These are phyloP conservation scores for Phytopythium kandeliae DNA, from an alignment of 352 stramenopile species.

Conservation along the genomic window DNA sequence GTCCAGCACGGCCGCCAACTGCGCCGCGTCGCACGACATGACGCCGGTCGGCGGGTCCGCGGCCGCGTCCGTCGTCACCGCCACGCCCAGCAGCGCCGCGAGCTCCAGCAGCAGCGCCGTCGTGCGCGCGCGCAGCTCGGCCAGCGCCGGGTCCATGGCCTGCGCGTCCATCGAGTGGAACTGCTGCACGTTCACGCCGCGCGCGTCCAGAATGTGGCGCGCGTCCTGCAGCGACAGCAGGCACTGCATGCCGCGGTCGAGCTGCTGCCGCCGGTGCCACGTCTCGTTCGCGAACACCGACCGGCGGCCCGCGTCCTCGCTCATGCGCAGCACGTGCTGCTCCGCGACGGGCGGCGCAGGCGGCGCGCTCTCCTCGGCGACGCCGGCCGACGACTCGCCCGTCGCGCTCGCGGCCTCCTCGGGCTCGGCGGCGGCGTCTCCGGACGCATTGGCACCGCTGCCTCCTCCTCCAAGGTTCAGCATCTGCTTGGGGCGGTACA, in stretches of 20 bases:
- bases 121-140: slow-evolving; percentile 58
- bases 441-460: slow-evolving; percentile 8
- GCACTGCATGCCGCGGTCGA: slow-evolving; percentile 72
- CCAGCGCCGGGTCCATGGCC: slow-evolving; percentile 68
- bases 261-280: slow-evolving; percentile 63
- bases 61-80: slow-evolving; percentile 12
- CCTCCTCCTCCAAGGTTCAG: slow-evolving; percentile 34
- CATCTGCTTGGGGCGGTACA: slow-evolving; percentile 73
- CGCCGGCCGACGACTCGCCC: slow-evolving; percentile 3
- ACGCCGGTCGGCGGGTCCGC: slow-evolving; percentile 9
- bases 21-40: slow-evolving; percentile 43
- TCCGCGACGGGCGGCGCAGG: neutral
- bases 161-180: slow-evolving; percentile 74
- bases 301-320: slow-evolving; percentile 25
- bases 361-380: neutral
- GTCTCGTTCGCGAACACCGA: slow-evolving; percentile 74
- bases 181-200: slow-evolving; percentile 79
- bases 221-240: slow-evolving; percentile 78
- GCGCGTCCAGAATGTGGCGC: slow-evolving; percentile 74
- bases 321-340: slow-evolving; percentile 50
- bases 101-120: slow-evolving; percentile 68
- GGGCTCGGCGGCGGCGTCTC: slow-evolving; percentile 9
- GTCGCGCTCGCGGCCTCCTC: slow-evolving; percentile 1
- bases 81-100: slow-evolving; percentile 53
- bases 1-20: slow-evolving; percentile 54